A percentile compares a stretch with the other conserved stretches of the same genome.
These are phyloP conservation scores for Diaporthe australafricana DNA, from an alignment of 2,329 filamentous ascomycete genomes.

Conservation along the genomic window DNA sequence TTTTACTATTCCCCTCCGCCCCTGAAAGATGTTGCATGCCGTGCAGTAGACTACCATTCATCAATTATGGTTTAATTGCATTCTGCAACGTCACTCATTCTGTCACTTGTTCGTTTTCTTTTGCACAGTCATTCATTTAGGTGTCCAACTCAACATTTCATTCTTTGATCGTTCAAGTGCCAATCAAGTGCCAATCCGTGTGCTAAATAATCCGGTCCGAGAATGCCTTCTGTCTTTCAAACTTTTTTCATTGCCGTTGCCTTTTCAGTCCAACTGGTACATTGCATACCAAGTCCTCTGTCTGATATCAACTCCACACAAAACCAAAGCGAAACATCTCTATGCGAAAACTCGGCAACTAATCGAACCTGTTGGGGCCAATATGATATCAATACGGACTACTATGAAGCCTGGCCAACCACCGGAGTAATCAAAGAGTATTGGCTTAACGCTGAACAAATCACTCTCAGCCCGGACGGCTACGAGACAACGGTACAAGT, in stretches of 20 bases:
- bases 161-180: neutral
- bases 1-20: neutral
- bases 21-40: neutral
- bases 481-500: constrained; percentile 54
- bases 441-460: constrained; percentile 55
- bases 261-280: neutral
- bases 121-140: neutral
- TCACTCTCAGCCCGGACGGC: constrained; percentile 59
- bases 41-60: neutral
- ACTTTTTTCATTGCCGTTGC: neutral
- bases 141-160: neutral
- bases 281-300: neutral
- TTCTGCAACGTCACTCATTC: neutral
- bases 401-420: constrained; percentile 52
- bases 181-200: neutral
- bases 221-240: neutral
- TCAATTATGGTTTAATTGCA: constrained; percentile 13
- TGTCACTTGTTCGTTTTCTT: neutral
- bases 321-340: neutral
- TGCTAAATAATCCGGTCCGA: neutral
- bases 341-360: neutral
- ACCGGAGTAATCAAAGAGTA: constrained; percentile 64
- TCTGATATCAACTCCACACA: neutral
- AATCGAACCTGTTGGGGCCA: constrained; percentile 31
- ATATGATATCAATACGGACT: constrained; percentile 59